A percentile compares a stretch with the other conserved stretches of the same genome.
phyloP scores from a whole-genome alignment of 2,329 filamentous ascomycete genomes.

The Microthyrium microscopicum region DNA sequence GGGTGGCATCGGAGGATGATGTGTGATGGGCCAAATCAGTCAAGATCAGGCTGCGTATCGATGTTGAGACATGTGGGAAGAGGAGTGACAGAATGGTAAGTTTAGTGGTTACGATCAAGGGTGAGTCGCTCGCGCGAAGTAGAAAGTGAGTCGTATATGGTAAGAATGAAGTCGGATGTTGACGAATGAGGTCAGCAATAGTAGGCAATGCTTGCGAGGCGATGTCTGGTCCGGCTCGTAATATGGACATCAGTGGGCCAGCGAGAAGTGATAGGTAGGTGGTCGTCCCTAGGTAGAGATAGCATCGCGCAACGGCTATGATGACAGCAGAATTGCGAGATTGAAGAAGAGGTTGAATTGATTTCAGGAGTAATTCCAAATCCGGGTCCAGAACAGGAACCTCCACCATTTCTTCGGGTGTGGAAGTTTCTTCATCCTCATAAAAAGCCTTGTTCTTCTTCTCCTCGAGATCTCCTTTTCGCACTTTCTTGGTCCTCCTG shows the following conservation, averaged over 20 bases:
- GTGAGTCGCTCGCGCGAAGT: conserved; percentile 60
- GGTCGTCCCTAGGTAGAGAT: conserved; percentile 60
- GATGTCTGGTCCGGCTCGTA: conserved; percentile 73
- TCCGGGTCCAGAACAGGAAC: conserved; percentile 58
- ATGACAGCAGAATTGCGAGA: conserved; percentile 90
- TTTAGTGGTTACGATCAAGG: conserved; percentile 78
- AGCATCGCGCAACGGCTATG: conserved; percentile 70
- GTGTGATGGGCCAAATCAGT: conserved; percentile 92
- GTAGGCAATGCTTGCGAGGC: conserved; percentile 85
- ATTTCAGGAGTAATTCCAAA: conserved; percentile 61
- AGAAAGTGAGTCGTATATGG: conserved; percentile 82
- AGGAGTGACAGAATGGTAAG: conserved; percentile 80
- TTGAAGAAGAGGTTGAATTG: conserved; percentile 69
- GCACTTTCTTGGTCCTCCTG: conserved; percentile 41
- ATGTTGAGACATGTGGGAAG: conserved; percentile 61
- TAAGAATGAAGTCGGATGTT: conserved; percentile 63
- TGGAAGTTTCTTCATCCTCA: conserved; percentile 38
- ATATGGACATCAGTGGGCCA: conserved; percentile 69
- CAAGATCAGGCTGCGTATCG: conserved; percentile 65
- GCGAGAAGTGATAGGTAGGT: conserved; percentile 60
- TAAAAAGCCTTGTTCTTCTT: conserved; percentile 56
- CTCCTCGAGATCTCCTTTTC: conserved; percentile 24
- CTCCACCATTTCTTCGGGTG: conserved; percentile 28
- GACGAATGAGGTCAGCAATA: conserved; percentile 79
- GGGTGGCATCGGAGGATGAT: conserved; percentile 51